A percentile compares a stretch with the other conserved stretches of the same genome.
These are phyloP conservation scores for Crithidia sp. DNA, from an alignment of 208 protist species.

Conservation along the genomic window DNA sequence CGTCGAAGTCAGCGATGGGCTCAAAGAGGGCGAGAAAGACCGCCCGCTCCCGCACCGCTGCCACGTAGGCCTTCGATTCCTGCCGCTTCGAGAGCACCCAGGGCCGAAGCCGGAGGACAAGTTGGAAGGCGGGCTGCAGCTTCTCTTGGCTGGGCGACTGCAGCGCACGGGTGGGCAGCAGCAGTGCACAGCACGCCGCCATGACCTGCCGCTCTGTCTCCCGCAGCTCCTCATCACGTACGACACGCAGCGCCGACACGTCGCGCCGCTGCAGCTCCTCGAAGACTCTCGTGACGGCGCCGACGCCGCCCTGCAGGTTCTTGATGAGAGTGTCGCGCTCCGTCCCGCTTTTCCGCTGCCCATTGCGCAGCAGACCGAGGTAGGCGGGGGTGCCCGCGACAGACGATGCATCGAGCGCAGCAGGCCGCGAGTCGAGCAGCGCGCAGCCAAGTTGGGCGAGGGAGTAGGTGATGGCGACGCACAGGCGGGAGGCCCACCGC, in stretches of 20 bases:
- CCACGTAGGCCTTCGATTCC: constrained; percentile 58
- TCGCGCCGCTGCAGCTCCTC: constrained; percentile 78
- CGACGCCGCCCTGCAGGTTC: constrained; percentile 85
- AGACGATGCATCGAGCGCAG: neutral
- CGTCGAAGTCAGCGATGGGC: constrained; percentile 26
- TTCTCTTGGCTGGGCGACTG: constrained; percentile 44
- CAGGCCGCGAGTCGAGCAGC: constrained; percentile 40
- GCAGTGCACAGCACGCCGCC: constrained; percentile 81
- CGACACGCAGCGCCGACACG: constrained; percentile 64
- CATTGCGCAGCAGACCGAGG: constrained; percentile 63
- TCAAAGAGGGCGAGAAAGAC: constrained; percentile 87
- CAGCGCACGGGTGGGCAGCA: constrained; percentile 65
- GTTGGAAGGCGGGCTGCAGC: constrained; percentile 58
- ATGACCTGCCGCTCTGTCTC: constrained; percentile 83
- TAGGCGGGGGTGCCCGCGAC: constrained; percentile 29
- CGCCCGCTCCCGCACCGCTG: constrained; percentile 63
- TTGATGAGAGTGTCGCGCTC: constrained; percentile 83
- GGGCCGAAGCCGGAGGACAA: constrained; percentile 77
- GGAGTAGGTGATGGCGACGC: constrained; percentile 73
- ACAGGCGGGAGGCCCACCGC: constrained; percentile 62
- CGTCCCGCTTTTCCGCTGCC: constrained; percentile 60
- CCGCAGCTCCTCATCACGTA: constrained; percentile 73
- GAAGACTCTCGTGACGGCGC: constrained; percentile 64
- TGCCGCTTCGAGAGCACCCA: constrained; percentile 84
- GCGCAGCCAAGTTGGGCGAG: constrained; percentile 76